Evolutionary conservation across 768 basidiomycete genomes (phyloP).

Genomic region (Leucocoprinus leucothites): DNA sequence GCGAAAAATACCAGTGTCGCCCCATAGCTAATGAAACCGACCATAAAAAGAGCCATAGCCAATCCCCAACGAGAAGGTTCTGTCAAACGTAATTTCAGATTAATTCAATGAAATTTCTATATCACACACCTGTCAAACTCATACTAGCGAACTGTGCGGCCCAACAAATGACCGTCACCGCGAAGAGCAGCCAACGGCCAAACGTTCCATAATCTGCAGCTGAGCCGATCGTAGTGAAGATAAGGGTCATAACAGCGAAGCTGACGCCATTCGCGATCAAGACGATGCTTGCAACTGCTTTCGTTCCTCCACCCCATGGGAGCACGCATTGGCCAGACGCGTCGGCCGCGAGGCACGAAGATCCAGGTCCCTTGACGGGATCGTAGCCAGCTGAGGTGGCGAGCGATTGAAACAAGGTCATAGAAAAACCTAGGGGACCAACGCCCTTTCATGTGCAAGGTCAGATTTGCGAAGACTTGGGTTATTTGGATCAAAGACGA

Average conservation of each 20-base stretch:
- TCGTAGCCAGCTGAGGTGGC: constrained; percentile 75
- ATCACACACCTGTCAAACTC: constrained; percentile 58
- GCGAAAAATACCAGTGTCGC: constrained; percentile 82
- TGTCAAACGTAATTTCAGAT: constrained; percentile 19
- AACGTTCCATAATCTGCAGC: constrained; percentile 75
- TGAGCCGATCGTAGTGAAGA: constrained; percentile 79
- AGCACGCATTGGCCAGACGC: constrained; percentile 75
- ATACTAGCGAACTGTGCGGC: constrained; percentile 76
- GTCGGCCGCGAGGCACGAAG: constrained; percentile 53
- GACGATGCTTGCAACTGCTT: constrained; percentile 73
- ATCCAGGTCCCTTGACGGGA: constrained; percentile 64
- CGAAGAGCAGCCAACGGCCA: constrained; percentile 75
- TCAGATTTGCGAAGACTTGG: background rate
- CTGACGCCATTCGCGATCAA: constrained; percentile 72
- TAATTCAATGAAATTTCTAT: background rate
- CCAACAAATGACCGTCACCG: constrained; percentile 75
- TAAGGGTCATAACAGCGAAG: constrained; percentile 77
- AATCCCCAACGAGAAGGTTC: constrained; percentile 68
- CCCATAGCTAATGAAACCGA: constrained; percentile 76
- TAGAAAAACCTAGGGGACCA: constrained; percentile 64
- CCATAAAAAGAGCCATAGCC: constrained; percentile 77
- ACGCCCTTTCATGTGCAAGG: constrained; percentile 45
- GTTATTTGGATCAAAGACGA: constrained; percentile 13
- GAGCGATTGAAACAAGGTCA: constrained; percentile 73
- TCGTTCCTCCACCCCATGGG: constrained; percentile 73